A percentile compares a stretch with the other conserved stretches of the same genome.
Evolutionary conservation across 371 early-diverging fungal genomes (phyloP).

Genomic region (Syncephalis plumigaleata): DNA sequence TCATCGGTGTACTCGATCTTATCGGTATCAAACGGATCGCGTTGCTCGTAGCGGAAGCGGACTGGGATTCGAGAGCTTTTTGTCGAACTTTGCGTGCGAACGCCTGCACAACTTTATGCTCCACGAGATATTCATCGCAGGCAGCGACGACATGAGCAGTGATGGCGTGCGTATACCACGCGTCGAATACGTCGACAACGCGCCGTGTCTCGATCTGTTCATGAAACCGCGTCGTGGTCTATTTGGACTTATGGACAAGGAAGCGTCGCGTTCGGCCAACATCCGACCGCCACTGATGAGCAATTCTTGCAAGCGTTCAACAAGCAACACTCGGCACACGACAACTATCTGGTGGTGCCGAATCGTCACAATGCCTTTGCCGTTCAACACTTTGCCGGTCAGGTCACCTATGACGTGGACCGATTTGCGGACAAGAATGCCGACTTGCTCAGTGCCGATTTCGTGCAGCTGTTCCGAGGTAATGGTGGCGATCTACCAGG

Average conservation of each 20-base stretch:
- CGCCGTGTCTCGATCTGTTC: constrained; percentile 37
- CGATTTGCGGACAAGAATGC: constrained; percentile 56
- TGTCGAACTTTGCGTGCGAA: constrained; percentile 68
- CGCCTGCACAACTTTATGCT: constrained; percentile 44
- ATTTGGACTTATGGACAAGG: constrained; percentile 30
- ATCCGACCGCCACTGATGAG: constrained; percentile 12
- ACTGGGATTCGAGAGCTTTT: constrained; percentile 48
- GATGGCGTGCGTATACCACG: constrained; percentile 17
- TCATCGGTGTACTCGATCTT: constrained; percentile 54
- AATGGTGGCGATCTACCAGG: constrained; percentile 4
- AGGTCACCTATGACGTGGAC: constrained; percentile 53
- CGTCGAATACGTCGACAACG: constrained; percentile 35
- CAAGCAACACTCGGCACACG: constrained; percentile 17
- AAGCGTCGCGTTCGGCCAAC: constrained; percentile 15
- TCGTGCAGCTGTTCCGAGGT: constrained; percentile 64
- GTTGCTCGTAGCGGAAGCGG: constrained; percentile 3
- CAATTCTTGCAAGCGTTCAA: constrained; percentile 12
- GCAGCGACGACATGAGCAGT: constrained; percentile 4
- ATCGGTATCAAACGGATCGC: constrained; percentile 32
- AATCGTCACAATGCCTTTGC: constrained; percentile 18
- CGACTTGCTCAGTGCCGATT: constrained; percentile 60
- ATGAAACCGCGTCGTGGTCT: constrained; percentile 29
- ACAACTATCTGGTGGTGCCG: constrained; percentile 20
- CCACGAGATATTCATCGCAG: constrained; percentile 20
- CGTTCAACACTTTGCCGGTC: constrained; percentile 59